A percentile compares a stretch with the other conserved stretches of the same genome.
phyloP scores from a whole-genome alignment of 2,329 filamentous ascomycete genomes.

The Sporothrix humicola region DNA sequence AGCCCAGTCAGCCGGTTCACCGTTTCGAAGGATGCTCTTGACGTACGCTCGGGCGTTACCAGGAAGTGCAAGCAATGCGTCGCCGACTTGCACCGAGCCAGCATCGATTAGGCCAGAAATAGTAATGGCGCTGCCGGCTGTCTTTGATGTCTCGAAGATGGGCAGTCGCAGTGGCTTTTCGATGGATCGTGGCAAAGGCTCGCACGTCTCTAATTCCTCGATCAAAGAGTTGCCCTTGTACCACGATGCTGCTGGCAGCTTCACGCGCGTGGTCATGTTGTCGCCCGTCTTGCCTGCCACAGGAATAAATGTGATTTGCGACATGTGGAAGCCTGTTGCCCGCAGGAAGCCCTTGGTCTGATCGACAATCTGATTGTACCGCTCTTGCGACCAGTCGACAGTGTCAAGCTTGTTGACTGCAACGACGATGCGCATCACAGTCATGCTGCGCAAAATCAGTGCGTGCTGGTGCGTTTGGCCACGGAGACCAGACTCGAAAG shows the following conservation, averaged over 20 bases:
- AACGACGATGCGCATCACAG: constrained; percentile 84
- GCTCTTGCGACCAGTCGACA: constrained; percentile 78
- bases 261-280: constrained; percentile 72
- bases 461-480: constrained; percentile 96
- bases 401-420: constrained; percentile 96
- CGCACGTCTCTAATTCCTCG: constrained; percentile 82
- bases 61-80: constrained; percentile 78
- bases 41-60: constrained; percentile 80
- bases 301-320: constrained; percentile 85
- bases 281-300: constrained; percentile 88
- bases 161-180: constrained; percentile 83
- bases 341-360: constrained; percentile 84
- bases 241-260: constrained; percentile 69
- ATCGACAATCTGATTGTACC: constrained; percentile 83
- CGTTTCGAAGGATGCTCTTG: constrained; percentile 79
- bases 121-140: constrained; percentile 79
- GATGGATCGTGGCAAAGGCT: constrained; percentile 72
- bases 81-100: constrained; percentile 83
- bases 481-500: constrained; percentile 90
- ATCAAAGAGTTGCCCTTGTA: constrained; percentile 80
- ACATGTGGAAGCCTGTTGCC: constrained; percentile 78
- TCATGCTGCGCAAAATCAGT: constrained; percentile 85
- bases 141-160: constrained; percentile 84
- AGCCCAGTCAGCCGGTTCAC: constrained; percentile 54
- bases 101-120: constrained; percentile 85